phyloP scores from a whole-genome alignment of 2,329 filamentous ascomycete species.

The Paecilomyces variotii region DNA sequence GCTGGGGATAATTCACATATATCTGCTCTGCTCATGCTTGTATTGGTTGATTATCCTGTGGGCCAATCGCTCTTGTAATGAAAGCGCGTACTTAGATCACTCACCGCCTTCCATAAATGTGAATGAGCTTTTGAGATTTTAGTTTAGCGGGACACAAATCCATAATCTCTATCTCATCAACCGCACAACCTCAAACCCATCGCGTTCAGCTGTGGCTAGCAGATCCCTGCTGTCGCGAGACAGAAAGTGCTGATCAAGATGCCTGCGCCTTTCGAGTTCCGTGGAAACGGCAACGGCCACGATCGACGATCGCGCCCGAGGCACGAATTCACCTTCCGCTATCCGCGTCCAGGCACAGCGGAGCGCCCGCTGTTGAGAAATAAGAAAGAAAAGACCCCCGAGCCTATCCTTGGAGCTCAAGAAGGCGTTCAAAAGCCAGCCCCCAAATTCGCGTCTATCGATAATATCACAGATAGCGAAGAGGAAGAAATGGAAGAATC shows the following conservation, averaged over 20 bases:
- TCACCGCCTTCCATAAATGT: background rate
- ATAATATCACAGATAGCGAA: constrained; percentile 38
- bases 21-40: background rate
- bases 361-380: constrained; percentile 29
- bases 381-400: constrained; percentile 28
- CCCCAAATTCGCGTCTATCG: constrained; percentile 28
- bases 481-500: constrained; percentile 40
- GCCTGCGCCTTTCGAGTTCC: constrained; percentile 24
- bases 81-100: background rate
- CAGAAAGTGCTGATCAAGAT: constrained; percentile 3
- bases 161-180: background rate
- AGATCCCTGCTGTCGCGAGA: background rate
- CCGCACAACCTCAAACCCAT: background rate
- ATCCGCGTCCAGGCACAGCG: constrained; percentile 24
- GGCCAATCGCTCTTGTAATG: background rate
- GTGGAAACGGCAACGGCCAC: constrained; percentile 16
- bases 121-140: background rate
- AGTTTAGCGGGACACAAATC: background rate
- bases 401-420: constrained; percentile 19
- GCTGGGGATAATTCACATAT: too few species aligned
- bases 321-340: constrained; percentile 36
- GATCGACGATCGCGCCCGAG: constrained; percentile 17
- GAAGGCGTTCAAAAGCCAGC: constrained; percentile 18
- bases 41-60: background rate
- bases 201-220: constrained; percentile 1